Conservation (phyloP, 306 rosid genomes). For the Quercus variabilis region DNA sequence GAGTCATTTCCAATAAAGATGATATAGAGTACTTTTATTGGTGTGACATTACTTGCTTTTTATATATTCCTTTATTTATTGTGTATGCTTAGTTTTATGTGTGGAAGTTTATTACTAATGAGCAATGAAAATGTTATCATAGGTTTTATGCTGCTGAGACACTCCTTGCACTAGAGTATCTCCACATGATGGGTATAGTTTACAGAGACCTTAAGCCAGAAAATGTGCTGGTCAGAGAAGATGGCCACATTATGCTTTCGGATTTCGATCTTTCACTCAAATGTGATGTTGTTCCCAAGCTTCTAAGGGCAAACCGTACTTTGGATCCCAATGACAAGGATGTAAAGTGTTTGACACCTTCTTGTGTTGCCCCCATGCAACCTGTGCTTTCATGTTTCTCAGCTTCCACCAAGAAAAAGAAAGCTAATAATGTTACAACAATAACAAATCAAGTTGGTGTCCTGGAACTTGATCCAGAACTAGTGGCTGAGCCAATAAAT, state of each 20-base stretch:
- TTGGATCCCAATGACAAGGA: conserved; percentile 28
- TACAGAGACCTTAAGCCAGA: conserved; percentile 97
- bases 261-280: conserved; percentile 93
- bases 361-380: conserved; percentile 79
- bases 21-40: neutral
- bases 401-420: conserved; percentile 47
- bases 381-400: conserved; percentile 85
- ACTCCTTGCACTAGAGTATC: conserved; percentile 77
- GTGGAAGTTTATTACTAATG: neutral
- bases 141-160: conserved; percentile 97
- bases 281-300: conserved; percentile 89
- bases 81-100: neutral
- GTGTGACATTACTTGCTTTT: neutral
- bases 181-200: conserved; percentile 98
- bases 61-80: no score
- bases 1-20: no score
- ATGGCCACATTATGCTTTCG: conserved; percentile 93
- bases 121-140: neutral
- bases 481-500: conserved; percentile 83
- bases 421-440: conserved; percentile 45
- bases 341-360: conserved; percentile 33
- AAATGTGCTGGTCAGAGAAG: conserved; percentile 87
- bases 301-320: conserved; percentile 41
- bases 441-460: conserved; percentile 51
- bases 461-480: conserved; percentile 51